Evolutionary conservation across 371 early-diverging fungal genomes (phyloP).

Genomic region (Gilbertella persicaria): DNA sequence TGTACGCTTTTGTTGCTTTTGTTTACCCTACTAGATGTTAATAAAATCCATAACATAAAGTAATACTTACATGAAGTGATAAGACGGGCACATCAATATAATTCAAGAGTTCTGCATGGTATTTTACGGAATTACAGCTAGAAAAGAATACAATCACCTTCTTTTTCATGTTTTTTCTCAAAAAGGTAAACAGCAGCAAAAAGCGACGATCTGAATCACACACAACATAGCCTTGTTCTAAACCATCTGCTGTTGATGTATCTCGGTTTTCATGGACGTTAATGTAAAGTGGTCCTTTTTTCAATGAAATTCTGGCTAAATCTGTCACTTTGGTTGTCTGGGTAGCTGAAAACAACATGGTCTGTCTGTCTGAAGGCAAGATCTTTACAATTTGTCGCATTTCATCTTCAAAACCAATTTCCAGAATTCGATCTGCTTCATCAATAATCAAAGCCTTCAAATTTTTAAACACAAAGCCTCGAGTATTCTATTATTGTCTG

Average conservation of each 20-base stretch:
- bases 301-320: constrained; percentile 91
- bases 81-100: constrained; percentile 97
- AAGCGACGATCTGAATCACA: constrained; percentile 92
- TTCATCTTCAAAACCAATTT: constrained; percentile 98
- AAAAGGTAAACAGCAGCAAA: constrained; percentile 90
- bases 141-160: constrained; percentile 98
- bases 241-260: constrained; percentile 87
- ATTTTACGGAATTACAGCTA: constrained; percentile 93
- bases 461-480: constrained; percentile 90
- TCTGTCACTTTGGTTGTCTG: constrained; percentile 97
- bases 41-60: not conserved
- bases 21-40: constrained; percentile 68
- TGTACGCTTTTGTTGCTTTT: constrained; percentile 95
- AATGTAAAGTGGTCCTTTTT: constrained; percentile 92
- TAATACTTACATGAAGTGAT: constrained; percentile 78
- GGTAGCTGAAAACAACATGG: constrained; percentile 99
- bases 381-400: constrained; percentile 96
- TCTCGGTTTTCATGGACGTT: constrained; percentile 93
- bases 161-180: constrained; percentile 92
- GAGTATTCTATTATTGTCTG: constrained; percentile 65
- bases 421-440: constrained; percentile 98
- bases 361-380: constrained; percentile 86
- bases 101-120: constrained; percentile 92
- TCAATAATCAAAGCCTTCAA: constrained; percentile 94
- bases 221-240: constrained; percentile 96